A percentile compares a stretch with the other conserved stretches of the same genome.
These are phyloP conservation scores for Dendrobium huoshanense DNA, from an alignment of 106 monocot species.

Conservation along the genomic window DNA sequence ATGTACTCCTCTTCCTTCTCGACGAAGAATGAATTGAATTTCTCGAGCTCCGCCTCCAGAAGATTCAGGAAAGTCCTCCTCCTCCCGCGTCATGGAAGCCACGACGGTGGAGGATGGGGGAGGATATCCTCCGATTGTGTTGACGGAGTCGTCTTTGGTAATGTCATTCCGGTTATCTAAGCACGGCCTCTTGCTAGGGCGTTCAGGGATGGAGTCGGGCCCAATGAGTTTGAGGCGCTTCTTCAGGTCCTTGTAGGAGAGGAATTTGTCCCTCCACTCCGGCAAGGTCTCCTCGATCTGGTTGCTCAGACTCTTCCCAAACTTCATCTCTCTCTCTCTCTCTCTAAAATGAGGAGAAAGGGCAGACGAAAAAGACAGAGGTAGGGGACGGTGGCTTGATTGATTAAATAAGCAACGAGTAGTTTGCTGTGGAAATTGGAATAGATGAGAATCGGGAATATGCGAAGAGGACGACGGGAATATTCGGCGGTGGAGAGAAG, in stretches of 20 bases:
- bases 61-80: constrained; percentile 69
- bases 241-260: constrained; percentile 90
- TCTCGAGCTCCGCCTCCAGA: constrained; percentile 78
- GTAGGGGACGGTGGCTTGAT: neutral
- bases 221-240: constrained; percentile 52
- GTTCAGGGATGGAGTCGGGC: constrained; percentile 15
- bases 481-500: neutral
- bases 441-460: neutral
- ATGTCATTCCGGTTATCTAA: neutral
- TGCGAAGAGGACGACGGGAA: neutral
- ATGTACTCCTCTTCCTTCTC: constrained; percentile 95
- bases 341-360: no score
- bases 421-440: neutral
- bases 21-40: constrained; percentile 82
- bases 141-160: neutral
- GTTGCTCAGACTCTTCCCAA: constrained; percentile 75
- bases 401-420: neutral
- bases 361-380: neutral
- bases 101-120: neutral
- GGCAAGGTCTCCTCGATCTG: constrained; percentile 94
- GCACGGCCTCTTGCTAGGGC: constrained; percentile 12
- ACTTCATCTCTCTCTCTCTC: constrained; percentile 51
- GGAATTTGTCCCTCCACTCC: constrained; percentile 93
- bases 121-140: constrained; percentile 51
- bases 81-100: constrained; percentile 36